phyloP scores from a whole-genome alignment of 2,329 filamentous ascomycete genomes.

The Blastomyces emzantsi region DNA sequence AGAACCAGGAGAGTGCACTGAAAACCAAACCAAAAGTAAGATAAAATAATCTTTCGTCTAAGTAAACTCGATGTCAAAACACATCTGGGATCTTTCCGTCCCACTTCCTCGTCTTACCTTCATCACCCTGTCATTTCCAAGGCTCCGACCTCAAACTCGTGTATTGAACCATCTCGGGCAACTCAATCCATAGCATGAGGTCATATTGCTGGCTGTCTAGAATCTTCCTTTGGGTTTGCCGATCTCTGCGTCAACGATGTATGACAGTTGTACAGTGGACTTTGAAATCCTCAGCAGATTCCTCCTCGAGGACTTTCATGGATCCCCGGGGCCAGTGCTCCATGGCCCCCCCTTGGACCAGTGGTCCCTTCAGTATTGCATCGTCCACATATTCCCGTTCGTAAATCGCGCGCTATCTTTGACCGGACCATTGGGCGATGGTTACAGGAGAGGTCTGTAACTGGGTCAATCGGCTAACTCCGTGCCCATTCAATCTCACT shows the following conservation, averaged over 20 bases:
- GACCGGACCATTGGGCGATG: background rate
- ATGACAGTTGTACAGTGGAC: background rate
- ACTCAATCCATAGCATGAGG: background rate
- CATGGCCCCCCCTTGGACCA: background rate
- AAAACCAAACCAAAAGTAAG: constrained; percentile 79
- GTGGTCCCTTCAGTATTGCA: background rate
- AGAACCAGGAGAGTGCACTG: constrained; percentile 65
- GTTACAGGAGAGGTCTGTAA: background rate
- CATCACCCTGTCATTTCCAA: background rate
- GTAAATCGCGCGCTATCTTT: background rate
- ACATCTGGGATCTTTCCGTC: background rate
- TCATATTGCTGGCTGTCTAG: background rate
- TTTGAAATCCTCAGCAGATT: background rate
- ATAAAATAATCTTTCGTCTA: constrained; percentile 28
- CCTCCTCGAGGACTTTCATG: background rate
- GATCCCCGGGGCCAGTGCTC: background rate
- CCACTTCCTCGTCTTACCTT: background rate
- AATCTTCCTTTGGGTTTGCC: background rate
- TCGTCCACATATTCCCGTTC: background rate
- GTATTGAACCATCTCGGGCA: background rate
- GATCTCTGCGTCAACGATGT: background rate
- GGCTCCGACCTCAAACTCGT: background rate
- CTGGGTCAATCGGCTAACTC: background rate
- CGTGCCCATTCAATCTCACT: background rate
- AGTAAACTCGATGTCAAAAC: background rate